Conservation (phyloP, 805 yeast genomes). For the Ogataea trehaloabstinens region DNA sequence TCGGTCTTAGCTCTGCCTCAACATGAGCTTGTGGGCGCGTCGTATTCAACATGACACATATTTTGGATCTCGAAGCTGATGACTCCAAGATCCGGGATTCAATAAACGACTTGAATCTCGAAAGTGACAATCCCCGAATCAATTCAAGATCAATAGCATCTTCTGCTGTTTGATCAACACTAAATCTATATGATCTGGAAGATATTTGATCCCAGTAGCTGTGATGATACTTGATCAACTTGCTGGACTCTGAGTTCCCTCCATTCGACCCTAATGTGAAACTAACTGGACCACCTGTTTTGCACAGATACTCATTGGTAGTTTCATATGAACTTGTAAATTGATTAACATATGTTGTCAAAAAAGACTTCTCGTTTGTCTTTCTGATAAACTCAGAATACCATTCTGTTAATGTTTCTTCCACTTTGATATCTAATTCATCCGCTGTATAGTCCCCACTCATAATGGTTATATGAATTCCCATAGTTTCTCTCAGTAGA, state of each 20-base stretch:
- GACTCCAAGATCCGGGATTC: slow-evolving; percentile 32
- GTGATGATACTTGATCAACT: slow-evolving; percentile 41
- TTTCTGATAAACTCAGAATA: slow-evolving; percentile 30
- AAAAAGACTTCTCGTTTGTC: slow-evolving; percentile 37
- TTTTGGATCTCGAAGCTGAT: slow-evolving; percentile 37
- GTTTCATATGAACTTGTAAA: slow-evolving; percentile 32
- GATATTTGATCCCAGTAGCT: slow-evolving; percentile 49
- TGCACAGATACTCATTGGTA: slow-evolving; percentile 14
- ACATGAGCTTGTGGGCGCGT: slow-evolving; percentile 36
- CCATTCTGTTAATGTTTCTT: slow-evolving; percentile 45
- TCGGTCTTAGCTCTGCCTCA: slow-evolving; percentile 32
- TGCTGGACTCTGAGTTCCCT: slow-evolving; percentile 17
- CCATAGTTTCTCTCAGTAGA: slow-evolving; percentile 48
- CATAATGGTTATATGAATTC: slow-evolving; percentile 57
- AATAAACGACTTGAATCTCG: slow-evolving; percentile 37
- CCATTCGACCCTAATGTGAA: slow-evolving; percentile 26
- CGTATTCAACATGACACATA: slow-evolving; percentile 43
- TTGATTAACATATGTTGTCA: slow-evolving; percentile 31
- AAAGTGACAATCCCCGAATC: slow-evolving; percentile 32
- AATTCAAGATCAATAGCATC: slow-evolving; percentile 34
- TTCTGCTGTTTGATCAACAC: slow-evolving; percentile 26
- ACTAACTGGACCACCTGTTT: slow-evolving; percentile 23
- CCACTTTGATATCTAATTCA: slow-evolving; percentile 43
- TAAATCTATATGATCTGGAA: slow-evolving; percentile 41
- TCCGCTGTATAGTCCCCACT: slow-evolving; percentile 46